These are phyloP conservation scores for Cordyceps cicadae DNA, from an alignment of 2,329 filamentous ascomycete species.

Conservation along the genomic window DNA sequence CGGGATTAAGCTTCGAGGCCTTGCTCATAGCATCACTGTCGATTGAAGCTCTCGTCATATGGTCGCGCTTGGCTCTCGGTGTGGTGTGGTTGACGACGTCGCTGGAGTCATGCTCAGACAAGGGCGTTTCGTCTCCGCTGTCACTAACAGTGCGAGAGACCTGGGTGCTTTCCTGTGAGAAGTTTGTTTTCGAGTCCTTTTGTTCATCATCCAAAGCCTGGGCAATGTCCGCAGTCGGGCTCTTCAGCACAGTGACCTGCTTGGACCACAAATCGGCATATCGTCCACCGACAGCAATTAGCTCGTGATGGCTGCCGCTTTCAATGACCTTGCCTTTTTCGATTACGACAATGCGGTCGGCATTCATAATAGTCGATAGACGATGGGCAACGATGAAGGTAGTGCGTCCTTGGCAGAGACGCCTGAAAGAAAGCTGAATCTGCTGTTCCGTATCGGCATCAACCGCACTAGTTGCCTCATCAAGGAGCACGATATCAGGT, in stretches of 20 bases:
- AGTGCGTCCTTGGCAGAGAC: conserved; percentile 52
- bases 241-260: conserved; percentile 37
- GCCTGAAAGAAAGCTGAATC: conserved; percentile 54
- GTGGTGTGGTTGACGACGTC: conserved; percentile 17
- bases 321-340: conserved; percentile 55
- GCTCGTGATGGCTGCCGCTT: conserved; percentile 50
- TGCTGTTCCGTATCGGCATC: conserved; percentile 61
- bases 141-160: conserved; percentile 11
- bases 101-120: conserved; percentile 7
- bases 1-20: conserved; percentile 41
- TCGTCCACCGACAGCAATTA: conserved; percentile 50
- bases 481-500: conserved; percentile 67
- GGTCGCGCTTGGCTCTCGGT: conserved; percentile 18
- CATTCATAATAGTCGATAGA: conserved; percentile 62
- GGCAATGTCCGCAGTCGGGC: conserved; percentile 1
- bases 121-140: conserved; percentile 11
- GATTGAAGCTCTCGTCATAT: background rate
- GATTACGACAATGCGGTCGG: conserved; percentile 59
- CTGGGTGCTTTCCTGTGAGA: conserved; percentile 8
- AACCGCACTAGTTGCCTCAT: conserved; percentile 72
- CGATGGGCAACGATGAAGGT: conserved; percentile 63
- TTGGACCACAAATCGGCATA: conserved; percentile 60
- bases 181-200: background rate
- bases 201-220: conserved; percentile 10
- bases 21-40: conserved; percentile 9